Evolutionary conservation across 2,329 filamentous ascomycete genomes (phyloP).

Genomic region (Monosporascus sp.): DNA sequence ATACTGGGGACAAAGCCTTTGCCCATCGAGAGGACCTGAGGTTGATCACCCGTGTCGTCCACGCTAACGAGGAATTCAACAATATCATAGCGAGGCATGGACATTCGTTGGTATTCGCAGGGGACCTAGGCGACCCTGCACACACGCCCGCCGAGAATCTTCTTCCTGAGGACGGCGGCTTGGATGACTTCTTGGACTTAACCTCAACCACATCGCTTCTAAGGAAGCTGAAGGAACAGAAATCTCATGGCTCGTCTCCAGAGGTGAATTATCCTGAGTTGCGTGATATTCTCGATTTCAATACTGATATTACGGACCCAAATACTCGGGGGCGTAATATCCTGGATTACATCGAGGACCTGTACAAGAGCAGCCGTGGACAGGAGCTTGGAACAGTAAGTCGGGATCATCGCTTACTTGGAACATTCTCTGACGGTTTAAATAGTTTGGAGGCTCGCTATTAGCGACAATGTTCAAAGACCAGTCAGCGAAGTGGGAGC

Average conservation of each 20-base stretch:
- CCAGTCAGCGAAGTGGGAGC: slow-evolving; percentile 44
- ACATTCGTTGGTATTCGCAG: slow-evolving; percentile 21
- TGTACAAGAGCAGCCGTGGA: slow-evolving; percentile 35
- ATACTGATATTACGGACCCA: slow-evolving; percentile 12
- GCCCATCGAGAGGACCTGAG: slow-evolving; percentile 16
- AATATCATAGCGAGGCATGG: slow-evolving; percentile 19
- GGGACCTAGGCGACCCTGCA: neutral
- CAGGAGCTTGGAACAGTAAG: slow-evolving; percentile 38
- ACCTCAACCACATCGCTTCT: neutral
- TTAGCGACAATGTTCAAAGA: slow-evolving; percentile 38
- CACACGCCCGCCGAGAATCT: neutral
- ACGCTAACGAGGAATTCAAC: slow-evolving; percentile 17
- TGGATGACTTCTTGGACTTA: neutral
- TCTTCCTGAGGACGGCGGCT: neutral
- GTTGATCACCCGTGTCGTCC: slow-evolving; percentile 24
- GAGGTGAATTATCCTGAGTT: slow-evolving; percentile 13
- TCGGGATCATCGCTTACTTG: neutral
- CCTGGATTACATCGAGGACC: slow-evolving; percentile 35
- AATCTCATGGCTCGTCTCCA: neutral
- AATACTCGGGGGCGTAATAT: slow-evolving; percentile 26
- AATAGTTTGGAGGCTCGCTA: slow-evolving; percentile 20
- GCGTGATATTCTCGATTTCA: slow-evolving; percentile 22
- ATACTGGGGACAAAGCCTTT: slow-evolving; percentile 14
- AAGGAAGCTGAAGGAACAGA: neutral
- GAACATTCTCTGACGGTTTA: neutral